Evolutionary conservation across 768 basidiomycete genomes (phyloP).

Genomic region (Imleria badia): DNA sequence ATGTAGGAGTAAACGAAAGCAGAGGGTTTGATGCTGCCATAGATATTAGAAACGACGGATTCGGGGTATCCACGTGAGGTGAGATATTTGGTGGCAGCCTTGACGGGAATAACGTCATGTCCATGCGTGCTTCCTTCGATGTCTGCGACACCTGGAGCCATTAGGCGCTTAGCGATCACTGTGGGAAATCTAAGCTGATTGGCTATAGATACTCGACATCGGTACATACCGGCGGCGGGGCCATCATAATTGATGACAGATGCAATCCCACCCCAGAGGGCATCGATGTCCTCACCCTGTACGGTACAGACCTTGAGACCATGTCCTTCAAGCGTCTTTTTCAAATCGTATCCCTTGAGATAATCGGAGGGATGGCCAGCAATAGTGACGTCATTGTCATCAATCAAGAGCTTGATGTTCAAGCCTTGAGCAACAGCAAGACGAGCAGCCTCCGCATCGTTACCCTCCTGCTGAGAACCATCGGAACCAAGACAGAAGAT

Average conservation of each 20-base stretch:
- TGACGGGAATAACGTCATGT: slow-evolving; percentile 84
- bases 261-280: slow-evolving; percentile 67
- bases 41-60: slow-evolving; percentile 48
- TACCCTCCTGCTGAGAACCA: slow-evolving; percentile 89
- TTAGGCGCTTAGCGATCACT: slow-evolving; percentile 70
- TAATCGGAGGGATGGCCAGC: slow-evolving; percentile 90
- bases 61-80: slow-evolving; percentile 56
- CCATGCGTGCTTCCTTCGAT: slow-evolving; percentile 80
- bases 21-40: slow-evolving; percentile 62
- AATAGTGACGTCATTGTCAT: slow-evolving; percentile 91
- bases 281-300: slow-evolving; percentile 78
- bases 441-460: slow-evolving; percentile 87
- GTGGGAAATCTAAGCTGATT: neutral
- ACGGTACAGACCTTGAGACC: slow-evolving; percentile 75
- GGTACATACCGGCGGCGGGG: slow-evolving; percentile 66
- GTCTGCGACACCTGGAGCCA: slow-evolving; percentile 69
- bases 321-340: slow-evolving; percentile 75
- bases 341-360: slow-evolving; percentile 72
- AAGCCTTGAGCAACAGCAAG: slow-evolving; percentile 81
- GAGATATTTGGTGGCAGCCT: slow-evolving; percentile 76
- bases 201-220: neutral
- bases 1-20: slow-evolving; percentile 57
- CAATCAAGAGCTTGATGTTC: slow-evolving; percentile 84
- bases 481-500: slow-evolving; percentile 86
- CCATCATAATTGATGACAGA: slow-evolving; percentile 60